These are phyloP conservation scores for Euphorbia pulcherrima DNA, from an alignment of 345 rosid genomes.

Conservation along the genomic window DNA sequence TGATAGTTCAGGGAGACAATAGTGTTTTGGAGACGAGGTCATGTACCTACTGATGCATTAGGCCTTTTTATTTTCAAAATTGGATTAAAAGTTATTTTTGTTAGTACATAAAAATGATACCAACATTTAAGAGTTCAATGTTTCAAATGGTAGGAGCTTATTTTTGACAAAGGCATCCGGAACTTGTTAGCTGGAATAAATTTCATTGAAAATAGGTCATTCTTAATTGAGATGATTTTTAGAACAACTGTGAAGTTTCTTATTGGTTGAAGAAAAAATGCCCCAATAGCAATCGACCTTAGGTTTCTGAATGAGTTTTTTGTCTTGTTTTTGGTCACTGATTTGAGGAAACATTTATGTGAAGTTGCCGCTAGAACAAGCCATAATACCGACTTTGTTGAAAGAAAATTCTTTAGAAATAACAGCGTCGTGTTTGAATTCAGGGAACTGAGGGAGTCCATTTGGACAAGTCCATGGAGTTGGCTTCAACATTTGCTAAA, in stretches of 20 bases:
- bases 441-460: conserved; percentile 85
- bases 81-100: neutral
- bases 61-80: too few relatives aligned
- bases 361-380: neutral
- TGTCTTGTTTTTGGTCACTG: neutral
- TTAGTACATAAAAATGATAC: too few relatives aligned
- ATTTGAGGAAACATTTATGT: neutral
- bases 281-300: neutral
- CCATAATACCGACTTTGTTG: neutral
- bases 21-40: too few relatives aligned
- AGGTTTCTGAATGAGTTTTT: neutral
- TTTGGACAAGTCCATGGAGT: conserved; percentile 56
- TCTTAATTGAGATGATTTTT: neutral
- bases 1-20: too few relatives aligned
- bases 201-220: neutral
- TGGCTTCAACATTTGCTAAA: conserved; percentile 68
- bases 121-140: neutral
- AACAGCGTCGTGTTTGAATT: conserved; percentile 12
- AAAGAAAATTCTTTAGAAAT: neutral
- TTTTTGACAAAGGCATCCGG: neutral
- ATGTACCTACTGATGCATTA: too few relatives aligned
- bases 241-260: too few relatives aligned
- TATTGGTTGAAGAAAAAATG: neutral
- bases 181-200: neutral
- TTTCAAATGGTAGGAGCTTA: neutral